phyloP scores from a whole-genome alignment of 2,329 filamentous ascomycete genomes.

The Sclerotinia subarctica region DNA sequence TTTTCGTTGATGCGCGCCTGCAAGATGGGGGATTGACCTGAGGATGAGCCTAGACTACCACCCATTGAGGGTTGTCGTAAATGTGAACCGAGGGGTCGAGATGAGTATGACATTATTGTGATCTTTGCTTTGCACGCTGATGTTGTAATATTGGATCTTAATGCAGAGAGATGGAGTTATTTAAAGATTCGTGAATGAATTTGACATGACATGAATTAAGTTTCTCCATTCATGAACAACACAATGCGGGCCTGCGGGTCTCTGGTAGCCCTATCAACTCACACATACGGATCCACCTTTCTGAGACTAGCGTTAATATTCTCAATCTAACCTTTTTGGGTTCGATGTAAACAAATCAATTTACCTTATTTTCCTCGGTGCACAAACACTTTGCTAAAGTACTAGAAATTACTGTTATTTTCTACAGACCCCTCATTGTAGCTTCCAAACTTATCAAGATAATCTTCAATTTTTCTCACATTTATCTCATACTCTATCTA shows the following conservation, averaged over 20 bases:
- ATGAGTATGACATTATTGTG: constrained; percentile 53
- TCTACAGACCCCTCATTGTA: background rate
- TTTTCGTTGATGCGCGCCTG: constrained; percentile 80
- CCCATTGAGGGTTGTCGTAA: constrained; percentile 61
- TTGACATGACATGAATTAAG: constrained; percentile 1
- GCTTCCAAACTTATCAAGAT: constrained; percentile 7
- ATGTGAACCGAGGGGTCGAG: constrained; percentile 60
- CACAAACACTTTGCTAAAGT: background rate
- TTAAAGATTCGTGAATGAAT: background rate
- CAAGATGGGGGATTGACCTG: constrained; percentile 65
- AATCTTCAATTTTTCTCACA: background rate
- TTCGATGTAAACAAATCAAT: constrained; percentile 35
- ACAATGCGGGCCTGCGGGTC: background rate
- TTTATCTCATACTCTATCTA: background rate
- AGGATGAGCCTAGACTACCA: constrained; percentile 43
- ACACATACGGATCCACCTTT: background rate
- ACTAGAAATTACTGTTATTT: background rate
- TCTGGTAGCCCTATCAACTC: background rate
- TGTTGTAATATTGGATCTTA: background rate
- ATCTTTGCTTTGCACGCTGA: background rate
- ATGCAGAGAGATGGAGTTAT: constrained; percentile 10
- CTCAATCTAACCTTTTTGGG: constrained; percentile 16
- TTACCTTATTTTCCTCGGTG: constrained; percentile 19
- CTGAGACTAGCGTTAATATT: constrained; percentile 15
- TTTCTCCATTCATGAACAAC: constrained; percentile 7